phyloP scores from a whole-genome alignment of 495 filamentous ascomycete species.

The Penicillium tannophilum region DNA sequence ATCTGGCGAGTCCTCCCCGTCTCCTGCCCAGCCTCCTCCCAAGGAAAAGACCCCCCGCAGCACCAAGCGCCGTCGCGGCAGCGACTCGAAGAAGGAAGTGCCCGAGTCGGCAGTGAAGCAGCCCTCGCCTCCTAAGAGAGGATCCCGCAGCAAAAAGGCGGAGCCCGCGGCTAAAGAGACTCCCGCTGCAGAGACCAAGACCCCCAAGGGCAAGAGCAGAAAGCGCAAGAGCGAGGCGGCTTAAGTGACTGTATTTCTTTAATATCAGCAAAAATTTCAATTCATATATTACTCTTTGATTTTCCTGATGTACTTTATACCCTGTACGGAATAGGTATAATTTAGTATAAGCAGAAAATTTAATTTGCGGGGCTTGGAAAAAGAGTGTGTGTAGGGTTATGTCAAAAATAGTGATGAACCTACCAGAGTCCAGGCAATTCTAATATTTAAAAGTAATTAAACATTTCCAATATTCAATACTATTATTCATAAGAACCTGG shows the following conservation, averaged over 20 bases:
- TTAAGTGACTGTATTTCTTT: conserved; percentile 23
- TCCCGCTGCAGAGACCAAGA: conserved; percentile 32
- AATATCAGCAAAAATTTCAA: conserved; percentile 12
- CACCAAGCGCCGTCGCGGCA: conserved; percentile 47
- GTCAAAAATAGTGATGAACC: neutral
- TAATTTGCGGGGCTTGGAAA: neutral
- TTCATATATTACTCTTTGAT: conserved; percentile 1
- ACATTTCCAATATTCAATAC: neutral
- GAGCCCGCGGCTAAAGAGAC: conserved; percentile 48
- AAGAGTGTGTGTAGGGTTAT: neutral
- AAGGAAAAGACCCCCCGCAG: conserved; percentile 57
- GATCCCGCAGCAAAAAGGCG: conserved; percentile 46
- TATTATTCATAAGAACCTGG: conserved; percentile 5
- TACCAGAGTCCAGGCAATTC: conserved; percentile 2
- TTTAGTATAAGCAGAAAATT: neutral
- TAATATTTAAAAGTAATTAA: conserved; percentile 1
- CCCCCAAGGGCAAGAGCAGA: conserved; percentile 56
- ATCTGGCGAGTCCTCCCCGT: conserved; percentile 31
- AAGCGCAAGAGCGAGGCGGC: conserved; percentile 66
- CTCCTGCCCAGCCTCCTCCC: conserved; percentile 36
- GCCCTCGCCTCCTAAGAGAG: conserved; percentile 39
- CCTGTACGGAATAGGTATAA: neutral
- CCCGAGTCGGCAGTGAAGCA: conserved; percentile 36
- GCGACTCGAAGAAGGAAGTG: conserved; percentile 50
- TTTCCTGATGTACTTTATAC: neutral